Evolutionary conservation across 2,329 filamentous ascomycete species (phyloP).

Genomic region (Trichoderma atrobrunneum): DNA sequence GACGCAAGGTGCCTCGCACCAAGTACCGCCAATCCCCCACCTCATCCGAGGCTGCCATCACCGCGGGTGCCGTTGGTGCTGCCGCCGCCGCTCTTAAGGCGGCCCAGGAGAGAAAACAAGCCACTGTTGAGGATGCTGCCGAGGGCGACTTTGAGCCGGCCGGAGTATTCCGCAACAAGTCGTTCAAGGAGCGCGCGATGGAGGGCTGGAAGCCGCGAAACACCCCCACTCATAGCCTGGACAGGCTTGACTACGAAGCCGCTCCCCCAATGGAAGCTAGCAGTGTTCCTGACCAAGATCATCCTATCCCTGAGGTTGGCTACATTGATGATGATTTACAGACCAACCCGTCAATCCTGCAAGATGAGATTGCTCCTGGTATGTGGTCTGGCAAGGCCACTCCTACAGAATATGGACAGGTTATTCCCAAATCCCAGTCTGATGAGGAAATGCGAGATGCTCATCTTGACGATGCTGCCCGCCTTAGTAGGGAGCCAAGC

Average conservation of each 20-base stretch:
- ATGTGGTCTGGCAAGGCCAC: conserved; percentile 57
- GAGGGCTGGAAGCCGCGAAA: conserved; percentile 54
- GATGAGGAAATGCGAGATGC: conserved; percentile 44
- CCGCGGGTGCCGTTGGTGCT: conserved; percentile 53
- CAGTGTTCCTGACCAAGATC: conserved; percentile 64
- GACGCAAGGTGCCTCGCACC: conserved; percentile 50
- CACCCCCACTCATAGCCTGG: conserved; percentile 58
- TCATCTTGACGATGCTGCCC: conserved; percentile 34
- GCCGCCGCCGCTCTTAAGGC: conserved; percentile 52
- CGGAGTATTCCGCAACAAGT: conserved; percentile 59
- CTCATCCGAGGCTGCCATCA: conserved; percentile 56
- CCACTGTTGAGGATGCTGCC: conserved; percentile 32
- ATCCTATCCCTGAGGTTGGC: conserved; percentile 76
- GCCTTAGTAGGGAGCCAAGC: conserved; percentile 52
- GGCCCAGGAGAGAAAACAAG: conserved; percentile 46
- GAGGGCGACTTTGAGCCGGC: conserved; percentile 44
- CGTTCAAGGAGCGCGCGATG: conserved; percentile 63
- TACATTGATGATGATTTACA: conserved; percentile 66
- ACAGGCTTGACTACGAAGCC: conserved; percentile 53
- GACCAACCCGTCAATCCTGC: conserved; percentile 81
- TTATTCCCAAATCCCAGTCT: conserved; percentile 27
- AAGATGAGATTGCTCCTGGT: conserved; percentile 49
- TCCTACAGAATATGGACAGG: conserved; percentile 39
- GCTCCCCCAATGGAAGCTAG: conserved; percentile 61
- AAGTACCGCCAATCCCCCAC: conserved; percentile 52